phyloP scores from a whole-genome alignment of 2,329 filamentous ascomycete species.

The Beauveria australis region DNA sequence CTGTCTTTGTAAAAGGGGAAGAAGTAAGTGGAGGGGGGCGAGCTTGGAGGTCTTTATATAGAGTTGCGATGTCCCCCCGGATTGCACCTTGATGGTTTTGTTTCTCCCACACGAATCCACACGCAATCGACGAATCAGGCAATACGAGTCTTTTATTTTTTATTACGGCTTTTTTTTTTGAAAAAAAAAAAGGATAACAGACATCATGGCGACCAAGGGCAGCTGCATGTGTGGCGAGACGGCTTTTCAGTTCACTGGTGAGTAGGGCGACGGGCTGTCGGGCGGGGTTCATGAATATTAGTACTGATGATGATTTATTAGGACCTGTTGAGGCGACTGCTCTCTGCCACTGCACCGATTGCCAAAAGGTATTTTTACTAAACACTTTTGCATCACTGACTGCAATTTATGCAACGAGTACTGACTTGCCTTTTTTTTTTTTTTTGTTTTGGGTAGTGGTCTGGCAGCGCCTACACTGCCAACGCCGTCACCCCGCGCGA shows the following conservation, averaged over 20 bases:
- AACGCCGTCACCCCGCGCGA: conserved; percentile 41
- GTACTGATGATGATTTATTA: conserved; percentile 22
- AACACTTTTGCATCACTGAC: too few species aligned
- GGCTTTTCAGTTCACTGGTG: conserved; percentile 26
- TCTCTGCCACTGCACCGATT: conserved; percentile 45
- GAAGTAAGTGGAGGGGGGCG: background rate
- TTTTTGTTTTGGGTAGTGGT: too few species aligned
- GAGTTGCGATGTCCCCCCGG: background rate
- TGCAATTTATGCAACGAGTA: background rate
- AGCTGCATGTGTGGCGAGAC: conserved; percentile 30
- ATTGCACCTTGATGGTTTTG: conserved; percentile 3
- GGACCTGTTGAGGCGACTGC: conserved; percentile 30
- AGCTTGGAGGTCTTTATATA: background rate
- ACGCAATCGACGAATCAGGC: background rate
- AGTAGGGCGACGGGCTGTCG: conserved; percentile 6
- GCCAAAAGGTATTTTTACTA: conserved; percentile 38
- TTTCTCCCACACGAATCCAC: background rate
- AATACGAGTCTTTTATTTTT: background rate
- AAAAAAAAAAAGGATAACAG: background rate
- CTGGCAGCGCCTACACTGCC: conserved; percentile 45
- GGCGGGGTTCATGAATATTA: background rate
- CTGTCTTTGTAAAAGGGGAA: background rate
- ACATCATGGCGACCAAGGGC: conserved; percentile 19
- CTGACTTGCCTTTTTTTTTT: background rate
- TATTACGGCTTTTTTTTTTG: background rate